Evolutionary conservation across 2,329 filamentous ascomycete genomes (phyloP).

Genomic region (Cucurbitaria berberidis): DNA sequence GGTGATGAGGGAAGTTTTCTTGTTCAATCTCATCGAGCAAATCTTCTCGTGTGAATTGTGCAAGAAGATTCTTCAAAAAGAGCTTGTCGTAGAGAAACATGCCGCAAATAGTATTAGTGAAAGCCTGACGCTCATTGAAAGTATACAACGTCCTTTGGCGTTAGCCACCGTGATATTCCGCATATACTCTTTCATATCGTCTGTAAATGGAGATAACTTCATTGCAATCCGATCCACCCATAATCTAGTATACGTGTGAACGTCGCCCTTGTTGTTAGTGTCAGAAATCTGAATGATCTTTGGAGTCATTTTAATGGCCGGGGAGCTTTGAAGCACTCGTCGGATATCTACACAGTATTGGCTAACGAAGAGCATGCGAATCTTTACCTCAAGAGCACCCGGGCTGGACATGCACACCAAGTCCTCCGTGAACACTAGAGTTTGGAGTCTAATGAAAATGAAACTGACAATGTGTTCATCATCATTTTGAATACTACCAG

Average conservation of each 20-base stretch:
- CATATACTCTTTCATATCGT: constrained; percentile 28
- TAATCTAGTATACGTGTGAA: constrained; percentile 18
- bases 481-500: too few species aligned
- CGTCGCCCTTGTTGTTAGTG: constrained; percentile 26
- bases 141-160: constrained; percentile 24
- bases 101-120: not conserved
- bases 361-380: constrained; percentile 34
- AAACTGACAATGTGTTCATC: too few species aligned
- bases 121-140: not conserved
- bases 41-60: constrained; percentile 17
- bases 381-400: too few species aligned
- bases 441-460: too few species aligned
- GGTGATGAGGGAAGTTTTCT: constrained; percentile 33
- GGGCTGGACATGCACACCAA: too few species aligned
- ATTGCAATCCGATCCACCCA: constrained; percentile 22
- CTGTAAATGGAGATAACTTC: constrained; percentile 18
- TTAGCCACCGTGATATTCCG: constrained; percentile 23
- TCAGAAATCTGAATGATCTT: constrained; percentile 19
- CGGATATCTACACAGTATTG: constrained; percentile 33
- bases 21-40: constrained; percentile 20
- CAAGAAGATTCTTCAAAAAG: constrained; percentile 26
- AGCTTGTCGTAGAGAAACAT: constrained; percentile 27
- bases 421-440: too few species aligned
- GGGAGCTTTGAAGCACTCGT: constrained; percentile 11
- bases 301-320: constrained; percentile 8